Base-by-base conservation (phyloP, 2,329 filamentous ascomycete genomes). In the Verticillium tricorpus region DNA sequence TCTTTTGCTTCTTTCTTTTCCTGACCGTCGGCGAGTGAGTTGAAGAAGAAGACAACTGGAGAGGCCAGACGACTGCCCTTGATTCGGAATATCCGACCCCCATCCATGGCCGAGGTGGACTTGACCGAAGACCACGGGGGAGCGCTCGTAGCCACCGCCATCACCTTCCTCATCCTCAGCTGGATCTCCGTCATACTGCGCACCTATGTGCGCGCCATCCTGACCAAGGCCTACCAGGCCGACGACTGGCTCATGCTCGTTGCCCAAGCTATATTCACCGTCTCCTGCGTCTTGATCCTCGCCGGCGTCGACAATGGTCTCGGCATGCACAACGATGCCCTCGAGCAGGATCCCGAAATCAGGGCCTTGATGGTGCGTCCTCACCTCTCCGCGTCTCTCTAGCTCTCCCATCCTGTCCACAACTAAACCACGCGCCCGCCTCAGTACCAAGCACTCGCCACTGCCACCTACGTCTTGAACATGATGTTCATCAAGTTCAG, bases 401-500 rank as follows among this genome's bases (percentile, higher is more conserved):
- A 5, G 3, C 28, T 7, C 35, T 28, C n/a, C 54, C 50, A 8
- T 39, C 17, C 25, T 9, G 3, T 25, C 15, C 15, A 31, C 14
- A 17, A n/a, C 37, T 57, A 37, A 57, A 40, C n/a, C 7, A 37
- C 19, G 3, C n/a, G n/a, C 50, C 15, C 8, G 11, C 52, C 55
- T 37, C 45, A 82, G 77, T 84, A 78, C 72, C 82, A 84, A 73
- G 79, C 82, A 28, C 67, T 84, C 34, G 79, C 80, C 12, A 81
- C 81, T 1, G 79, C 77, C 7, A 78, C 78, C 2, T 84, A 84
- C 61, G 72, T 85, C 55, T 64, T 79, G 11, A 76, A 82, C 63
- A 85, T 85, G 82, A 79, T 84, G 76, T 79, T 85, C 63, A 79
- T 84, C 71, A 85, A 85, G 70, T 71, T 85, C 58, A 82, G 82